These are phyloP conservation scores for Spongospora subterranea DNA, from an alignment of 208 protist genomes.

Conservation along the genomic window DNA sequence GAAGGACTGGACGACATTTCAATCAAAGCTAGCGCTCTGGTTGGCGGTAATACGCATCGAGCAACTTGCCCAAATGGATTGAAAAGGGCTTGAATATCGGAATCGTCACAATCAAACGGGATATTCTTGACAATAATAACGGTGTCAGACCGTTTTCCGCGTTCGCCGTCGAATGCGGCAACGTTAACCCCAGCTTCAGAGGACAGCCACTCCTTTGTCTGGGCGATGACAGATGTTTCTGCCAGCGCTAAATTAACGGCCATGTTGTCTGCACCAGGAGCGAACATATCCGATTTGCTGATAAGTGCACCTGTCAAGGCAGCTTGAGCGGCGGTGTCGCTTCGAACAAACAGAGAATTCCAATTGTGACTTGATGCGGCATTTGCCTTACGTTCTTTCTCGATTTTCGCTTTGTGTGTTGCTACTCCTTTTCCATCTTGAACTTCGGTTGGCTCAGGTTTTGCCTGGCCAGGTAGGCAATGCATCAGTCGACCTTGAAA, in stretches of 20 bases:
- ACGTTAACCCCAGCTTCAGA: slow-evolving; percentile 1
- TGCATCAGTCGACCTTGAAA: slow-evolving; percentile 36
- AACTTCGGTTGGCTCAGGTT: not conserved
- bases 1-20: not conserved
- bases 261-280: not conserved
- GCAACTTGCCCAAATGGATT: not conserved
- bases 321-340: not conserved
- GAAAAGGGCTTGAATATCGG: slow-evolving; percentile 1
- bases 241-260: not conserved
- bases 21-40: not conserved
- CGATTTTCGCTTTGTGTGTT: slow-evolving; percentile 1
- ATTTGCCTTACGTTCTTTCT: not conserved
- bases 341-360: slow-evolving; percentile 41
- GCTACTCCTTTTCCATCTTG: not conserved
- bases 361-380: not conserved
- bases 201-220: slow-evolving; percentile 11
- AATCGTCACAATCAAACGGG: slow-evolving; percentile 31
- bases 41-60: slow-evolving; percentile 1
- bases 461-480: not conserved
- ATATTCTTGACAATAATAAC: slow-evolving; percentile 44
- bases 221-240: not conserved
- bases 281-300: not conserved
- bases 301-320: not conserved
- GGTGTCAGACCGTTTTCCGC: not conserved
- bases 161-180: not conserved